Evolutionary conservation across 495 filamentous ascomycete genomes (phyloP), one percentile per base, ranked within the genome.

Genomic region (Cryomyces antarcticus): DNA sequence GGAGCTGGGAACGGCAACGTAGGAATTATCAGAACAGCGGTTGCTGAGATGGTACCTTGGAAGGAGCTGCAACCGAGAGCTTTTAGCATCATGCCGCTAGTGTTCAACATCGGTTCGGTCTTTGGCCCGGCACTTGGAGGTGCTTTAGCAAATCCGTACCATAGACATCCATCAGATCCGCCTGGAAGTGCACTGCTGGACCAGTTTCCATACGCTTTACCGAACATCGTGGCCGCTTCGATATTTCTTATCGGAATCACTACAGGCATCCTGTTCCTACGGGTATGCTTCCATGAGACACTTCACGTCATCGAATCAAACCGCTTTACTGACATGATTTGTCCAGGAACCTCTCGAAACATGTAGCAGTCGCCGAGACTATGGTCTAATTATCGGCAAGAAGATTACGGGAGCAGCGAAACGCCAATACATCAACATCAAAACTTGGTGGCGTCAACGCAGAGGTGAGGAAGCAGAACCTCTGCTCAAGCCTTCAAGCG

Each of bases 111-210:
- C 40, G 85, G 85, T 1, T 78, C 72, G 36, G 80, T 94, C n/a
- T 75, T 95, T 54, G 88, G 88, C 0, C 88, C 88, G 3, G 73
- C 77, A 2, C 78, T 95, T 51, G 88, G 88, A 27, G 88, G 88
- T 3, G 74, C 78, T 34, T 73, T 96, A 42, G 80, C 84, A 6
- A 74, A 80, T 42, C 88, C 88, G 3, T 72, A 75, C 1, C 61
- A 66, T 35, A 74, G 80, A 37, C 70, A 82, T 51, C 81, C 82
- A 4, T 60, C 58, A 9, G 42, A 80, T 11, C 89, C 88, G 56
- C 75, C 76, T 6, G 55, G 71, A 17, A 74, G 65, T 27, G 65
- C 59, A 37, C 80, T 85, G 47, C 67, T 93, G 38, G 68, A 73
- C 46, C 66, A 62, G 37, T 92, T 73, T 56, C 88, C 87, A 0